Evolutionary conservation across 129 eudicot species (phyloP), one percentile per base, ranked within the genome.

Genomic region (Flaveria robusta): DNA sequence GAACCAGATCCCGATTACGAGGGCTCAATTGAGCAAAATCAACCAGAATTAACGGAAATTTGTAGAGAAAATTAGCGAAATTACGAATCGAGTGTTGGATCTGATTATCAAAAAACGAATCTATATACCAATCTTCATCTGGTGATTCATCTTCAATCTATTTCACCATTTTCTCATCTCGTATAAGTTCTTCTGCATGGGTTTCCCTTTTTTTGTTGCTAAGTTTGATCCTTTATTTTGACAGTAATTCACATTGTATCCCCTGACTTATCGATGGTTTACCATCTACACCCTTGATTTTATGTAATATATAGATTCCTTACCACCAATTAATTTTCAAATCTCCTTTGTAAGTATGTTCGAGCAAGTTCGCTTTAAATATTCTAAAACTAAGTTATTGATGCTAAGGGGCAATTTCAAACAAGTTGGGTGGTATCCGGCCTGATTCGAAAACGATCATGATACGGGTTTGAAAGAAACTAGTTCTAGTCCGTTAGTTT

Each of bases 131-230:
- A 22, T 70, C 54, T 45, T 60, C 14, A 47, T 79, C 41, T 3
- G 75, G 75, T 77, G 34, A 77, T 54, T 68, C 31, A 31, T 68
- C 46, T 22, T 63, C 18, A 66, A 72, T 43, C 74, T 51, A 8
- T 69, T 47, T 29, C 19, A 65, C 27, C n/a, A 79, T 37, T 62
- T 65, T 72, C 43, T 63, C 43, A 34, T 79, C 55, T 66, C 14
- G 74, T 23, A 65, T 66, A 46, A 66, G 72, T 66, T 74, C 31
- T 74, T 65, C 27, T 80, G 84, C 84, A 80, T 80, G 84, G 39
- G 23, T 56, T 7, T 74, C 19, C 7, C 20, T 64, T 63, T 50
- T 74, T 20, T 29, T 64, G 74, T 78, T 23, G 39, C 49, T 41
- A 24, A 66, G 46, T 66, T 43, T 74, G 46, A 68, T 66, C 75